phyloP scores from a whole-genome alignment of 2,329 filamentous ascomycete species.

The Chaetothyriales sp. region DNA sequence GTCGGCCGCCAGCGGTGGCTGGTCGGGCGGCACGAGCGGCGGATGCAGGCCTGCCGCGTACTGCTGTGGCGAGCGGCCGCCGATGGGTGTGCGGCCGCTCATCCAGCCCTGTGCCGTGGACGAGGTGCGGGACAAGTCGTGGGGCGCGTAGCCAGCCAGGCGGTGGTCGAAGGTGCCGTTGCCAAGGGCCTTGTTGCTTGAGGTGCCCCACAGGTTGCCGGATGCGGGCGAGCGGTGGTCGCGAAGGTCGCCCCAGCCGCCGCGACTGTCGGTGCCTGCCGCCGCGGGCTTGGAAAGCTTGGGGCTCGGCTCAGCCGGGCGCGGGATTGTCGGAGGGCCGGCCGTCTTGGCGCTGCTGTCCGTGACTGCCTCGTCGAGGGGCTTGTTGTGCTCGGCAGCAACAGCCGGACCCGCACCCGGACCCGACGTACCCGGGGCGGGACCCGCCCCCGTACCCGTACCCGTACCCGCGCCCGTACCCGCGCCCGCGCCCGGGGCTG shows the following conservation, averaged over 20 bases:
- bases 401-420: too few relatives aligned
- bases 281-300: conserved; percentile 11
- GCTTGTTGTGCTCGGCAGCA: conserved; percentile 5
- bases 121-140: conserved; percentile 31
- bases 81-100: conserved; percentile 16
- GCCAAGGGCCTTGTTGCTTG: conserved; percentile 43
- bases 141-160: conserved; percentile 36
- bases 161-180: conserved; percentile 50
- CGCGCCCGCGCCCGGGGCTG: neutral
- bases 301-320: conserved; percentile 9
- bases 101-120: conserved; percentile 25
- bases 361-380: neutral
- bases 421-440: too few relatives aligned
- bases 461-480: too few relatives aligned
- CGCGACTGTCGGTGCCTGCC: conserved; percentile 10
- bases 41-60: conserved; percentile 6
- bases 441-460: too few relatives aligned
- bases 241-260: conserved; percentile 17
- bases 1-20: conserved; percentile 23
- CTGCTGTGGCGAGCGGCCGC: conserved; percentile 15
- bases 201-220: conserved; percentile 46
- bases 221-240: conserved; percentile 25
- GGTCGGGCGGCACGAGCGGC: conserved; percentile 28
- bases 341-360: neutral
- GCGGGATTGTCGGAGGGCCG: conserved; percentile 3